Evolutionary conservation across 2,329 filamentous ascomycete species (phyloP).

Genomic region (Parastagonospora nodorum): DNA sequence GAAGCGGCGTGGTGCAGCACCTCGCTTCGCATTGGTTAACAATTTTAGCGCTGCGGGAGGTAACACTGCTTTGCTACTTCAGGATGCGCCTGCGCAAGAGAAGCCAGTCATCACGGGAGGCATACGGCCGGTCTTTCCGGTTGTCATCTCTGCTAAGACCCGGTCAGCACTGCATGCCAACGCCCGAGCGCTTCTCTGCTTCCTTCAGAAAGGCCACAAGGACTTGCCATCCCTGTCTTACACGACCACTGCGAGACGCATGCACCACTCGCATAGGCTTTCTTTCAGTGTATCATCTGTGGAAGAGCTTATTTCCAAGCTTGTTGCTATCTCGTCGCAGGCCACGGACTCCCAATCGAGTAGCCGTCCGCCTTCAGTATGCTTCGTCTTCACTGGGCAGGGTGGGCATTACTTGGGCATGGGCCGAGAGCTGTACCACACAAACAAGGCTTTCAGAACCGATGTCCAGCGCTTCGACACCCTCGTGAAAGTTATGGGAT

Average conservation of each 20-base stretch:
- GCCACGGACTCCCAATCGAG: constrained; percentile 61
- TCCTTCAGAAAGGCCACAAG: constrained; percentile 2
- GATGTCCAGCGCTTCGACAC: constrained; percentile 21
- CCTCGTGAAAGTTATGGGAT: constrained; percentile 31
- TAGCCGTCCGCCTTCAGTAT: constrained; percentile 37
- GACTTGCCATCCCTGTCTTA: constrained; percentile 19
- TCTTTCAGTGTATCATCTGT: constrained; percentile 3
- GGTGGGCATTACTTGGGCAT: constrained; percentile 27
- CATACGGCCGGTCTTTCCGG: constrained; percentile 14
- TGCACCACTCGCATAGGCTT: constrained; percentile 20
- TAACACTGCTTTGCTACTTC: constrained; percentile 50
- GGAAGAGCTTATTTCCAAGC: neutral
- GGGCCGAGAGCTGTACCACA: constrained; percentile 11
- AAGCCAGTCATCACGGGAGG: constrained; percentile 4
- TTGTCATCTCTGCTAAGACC: constrained; percentile 26
- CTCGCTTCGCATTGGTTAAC: constrained; percentile 54
- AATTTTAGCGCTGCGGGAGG: constrained; percentile 65
- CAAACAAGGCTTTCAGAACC: constrained; percentile 24
- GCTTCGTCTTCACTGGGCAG: constrained; percentile 44
- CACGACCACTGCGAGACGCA: constrained; percentile 27
- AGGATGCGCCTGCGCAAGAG: constrained; percentile 13
- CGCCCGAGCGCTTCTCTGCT: constrained; percentile 8
- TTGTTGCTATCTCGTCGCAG: neutral
- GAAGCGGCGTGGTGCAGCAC: constrained; percentile 21
- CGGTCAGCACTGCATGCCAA: constrained; percentile 16